These are phyloP conservation scores for Blumeria hordei DNA, from an alignment of 2,329 filamentous ascomycete genomes.

Conservation along the genomic window DNA sequence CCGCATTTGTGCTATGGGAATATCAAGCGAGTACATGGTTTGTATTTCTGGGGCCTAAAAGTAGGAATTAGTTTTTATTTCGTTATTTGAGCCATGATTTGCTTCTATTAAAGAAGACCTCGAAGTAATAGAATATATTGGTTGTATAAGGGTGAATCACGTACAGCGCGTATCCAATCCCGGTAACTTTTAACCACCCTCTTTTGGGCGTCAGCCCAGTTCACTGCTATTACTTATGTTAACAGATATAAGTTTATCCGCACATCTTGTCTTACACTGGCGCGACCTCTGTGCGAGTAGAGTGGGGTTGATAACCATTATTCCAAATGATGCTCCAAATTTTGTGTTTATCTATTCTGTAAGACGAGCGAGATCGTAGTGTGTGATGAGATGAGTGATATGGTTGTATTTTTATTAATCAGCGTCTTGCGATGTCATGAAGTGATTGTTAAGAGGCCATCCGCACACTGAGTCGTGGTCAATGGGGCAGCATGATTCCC, in stretches of 20 bases:
- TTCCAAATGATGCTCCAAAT: too few species aligned
- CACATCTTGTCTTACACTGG: constrained; percentile 34
- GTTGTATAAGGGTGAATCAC: constrained; percentile 14
- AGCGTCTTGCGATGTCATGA: too few species aligned
- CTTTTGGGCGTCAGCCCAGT: constrained; percentile 68
- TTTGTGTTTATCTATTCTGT: too few species aligned
- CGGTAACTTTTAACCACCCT: constrained; percentile 78
- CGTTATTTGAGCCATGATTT: neutral
- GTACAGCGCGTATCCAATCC: constrained; percentile 87
- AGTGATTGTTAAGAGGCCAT: too few species aligned
- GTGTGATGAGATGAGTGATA: too few species aligned
- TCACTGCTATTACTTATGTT: constrained; percentile 37
- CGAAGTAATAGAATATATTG: neutral
- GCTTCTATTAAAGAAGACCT: neutral
- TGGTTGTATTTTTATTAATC: too few species aligned
- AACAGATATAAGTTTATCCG: constrained; percentile 26
- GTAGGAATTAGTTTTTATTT: constrained; percentile 5
- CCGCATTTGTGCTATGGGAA: constrained; percentile 67
- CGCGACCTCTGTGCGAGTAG: constrained; percentile 66
- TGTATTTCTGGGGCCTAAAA: constrained; percentile 82
- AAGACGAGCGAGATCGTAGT: too few species aligned
- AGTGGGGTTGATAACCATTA: constrained; percentile 75
- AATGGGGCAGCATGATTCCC: too few species aligned
- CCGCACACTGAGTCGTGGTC: too few species aligned
- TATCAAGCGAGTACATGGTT: constrained; percentile 82